These are phyloP conservation scores for Penicillium sp. DNA, from an alignment of 2,329 filamentous ascomycete genomes.

Conservation along the genomic window DNA sequence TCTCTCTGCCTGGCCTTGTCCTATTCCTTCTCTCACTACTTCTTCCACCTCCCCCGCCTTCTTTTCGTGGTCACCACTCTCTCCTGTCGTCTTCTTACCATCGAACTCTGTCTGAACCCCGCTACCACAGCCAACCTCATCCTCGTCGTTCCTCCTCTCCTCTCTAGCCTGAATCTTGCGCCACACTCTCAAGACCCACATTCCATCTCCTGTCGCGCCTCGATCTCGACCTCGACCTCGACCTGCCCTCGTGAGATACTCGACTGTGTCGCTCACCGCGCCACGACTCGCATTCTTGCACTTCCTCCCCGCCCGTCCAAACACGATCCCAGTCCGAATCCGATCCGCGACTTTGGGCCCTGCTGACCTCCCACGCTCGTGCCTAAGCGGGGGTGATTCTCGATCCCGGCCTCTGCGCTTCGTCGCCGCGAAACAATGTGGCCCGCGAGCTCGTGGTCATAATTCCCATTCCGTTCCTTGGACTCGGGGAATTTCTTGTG, in stretches of 20 bases:
- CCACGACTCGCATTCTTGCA: constrained; percentile 1
- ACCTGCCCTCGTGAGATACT: constrained; percentile 8
- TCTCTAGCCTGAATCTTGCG: not conserved
- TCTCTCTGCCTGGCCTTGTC: not conserved
- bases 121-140: not conserved
- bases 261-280: not conserved
- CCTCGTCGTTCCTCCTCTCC: not conserved
- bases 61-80: constrained; percentile 2
- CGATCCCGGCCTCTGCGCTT: constrained; percentile 14
- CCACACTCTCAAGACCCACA: constrained; percentile 21
- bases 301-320: not conserved
- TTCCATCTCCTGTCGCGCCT: constrained; percentile 18
- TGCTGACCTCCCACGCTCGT: constrained; percentile 4
- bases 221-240: constrained; percentile 11
- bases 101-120: not conserved
- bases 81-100: not conserved
- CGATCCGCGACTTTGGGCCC: not conserved
- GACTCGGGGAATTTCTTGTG: constrained; percentile 18
- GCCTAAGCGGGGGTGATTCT: constrained; percentile 10
- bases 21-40: constrained; percentile 46
- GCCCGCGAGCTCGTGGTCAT: constrained; percentile 24
- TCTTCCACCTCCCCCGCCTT: constrained; percentile 7
- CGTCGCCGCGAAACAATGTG: constrained; percentile 30
- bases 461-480: constrained; percentile 24
- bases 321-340: not conserved